Base-by-base conservation (phyloP, 257 asterid species). In the Forsythia suspensa region DNA sequence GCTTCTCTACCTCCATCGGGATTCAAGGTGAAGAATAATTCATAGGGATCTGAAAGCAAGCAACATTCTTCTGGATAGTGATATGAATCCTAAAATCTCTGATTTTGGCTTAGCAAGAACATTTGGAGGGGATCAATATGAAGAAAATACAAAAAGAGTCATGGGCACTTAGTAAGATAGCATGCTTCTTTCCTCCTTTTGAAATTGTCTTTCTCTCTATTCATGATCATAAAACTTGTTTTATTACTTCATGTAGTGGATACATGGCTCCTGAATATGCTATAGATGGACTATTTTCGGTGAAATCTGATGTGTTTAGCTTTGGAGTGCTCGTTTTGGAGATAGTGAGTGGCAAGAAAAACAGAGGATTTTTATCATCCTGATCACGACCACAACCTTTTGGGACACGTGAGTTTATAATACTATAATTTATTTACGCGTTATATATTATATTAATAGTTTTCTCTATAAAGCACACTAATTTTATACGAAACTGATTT, bases 241-340 rank as follows among this genome's bases (percentile, higher is more conserved):
- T 51, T 41, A 20, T 15, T 51, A 39, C 72, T 61, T 13, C 15
- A 12, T 66, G 71, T 18, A 85, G 86, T 37, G 88, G 86, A 21
- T 82, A 82, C 34, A 82, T 85, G 86, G 76, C 88, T 70, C 88
- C 88, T 2, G 86, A 85, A 39, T 85, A 85, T 29, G 84, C 86
- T 2, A 70, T 82, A 37, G 80, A 82, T 57, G 86, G 88, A 12
- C 69, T 67, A 20, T 85, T 81, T 73, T 85, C 84, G 16, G 78
- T 75, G 5, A 85, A 82, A 51, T 85, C 84, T 5, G 86, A 85
- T 51, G 80, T 79, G 20, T 85, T 85, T 15, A 85, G 88, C 66
- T 85, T 85, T 24, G 86, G 88, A 0, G 88, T 85, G 15, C 76
- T 82, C 43, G 72, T 82, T 78, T 63, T 82, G 65, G 88, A 85